phyloP scores from a whole-genome alignment of 495 filamentous ascomycete species.

The Xylaria palmicola region DNA sequence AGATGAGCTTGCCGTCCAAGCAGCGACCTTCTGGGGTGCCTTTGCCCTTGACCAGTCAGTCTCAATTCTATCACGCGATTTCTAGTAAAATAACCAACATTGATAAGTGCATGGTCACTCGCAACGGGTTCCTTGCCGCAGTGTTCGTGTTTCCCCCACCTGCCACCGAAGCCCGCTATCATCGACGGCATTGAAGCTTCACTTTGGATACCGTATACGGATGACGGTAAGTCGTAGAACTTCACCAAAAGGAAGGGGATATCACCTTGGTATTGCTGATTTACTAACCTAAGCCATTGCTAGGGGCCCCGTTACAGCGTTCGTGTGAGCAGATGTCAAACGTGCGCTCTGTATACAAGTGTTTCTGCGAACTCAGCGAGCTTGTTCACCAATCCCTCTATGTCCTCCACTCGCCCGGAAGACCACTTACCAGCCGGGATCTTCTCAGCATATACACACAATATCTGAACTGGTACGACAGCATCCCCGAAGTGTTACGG shows the following conservation, averaged over 20 bases:
- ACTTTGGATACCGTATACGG: slow-evolving; percentile 59
- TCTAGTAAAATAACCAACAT: slow-evolving; percentile 25
- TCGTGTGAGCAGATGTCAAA: slow-evolving; percentile 54
- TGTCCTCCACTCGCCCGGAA: slow-evolving; percentile 60
- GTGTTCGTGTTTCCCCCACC: slow-evolving; percentile 55
- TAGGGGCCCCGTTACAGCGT: slow-evolving; percentile 46
- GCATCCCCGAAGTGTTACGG: slow-evolving; percentile 56
- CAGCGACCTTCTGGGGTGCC: slow-evolving; percentile 70
- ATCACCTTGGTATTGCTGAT: not conserved
- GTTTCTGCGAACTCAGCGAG: slow-evolving; percentile 65
- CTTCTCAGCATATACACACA: slow-evolving; percentile 57
- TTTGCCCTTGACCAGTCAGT: slow-evolving; percentile 69
- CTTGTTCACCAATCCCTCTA: slow-evolving; percentile 65
- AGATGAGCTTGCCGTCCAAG: slow-evolving; percentile 60
- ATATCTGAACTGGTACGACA: slow-evolving; percentile 62
- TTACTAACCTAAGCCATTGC: slow-evolving; percentile 13
- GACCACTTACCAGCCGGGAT: slow-evolving; percentile 56
- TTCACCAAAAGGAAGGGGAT: not conserved
- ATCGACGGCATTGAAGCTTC: slow-evolving; percentile 54
- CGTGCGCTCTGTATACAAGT: slow-evolving; percentile 57
- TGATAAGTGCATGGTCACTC: slow-evolving; percentile 59
- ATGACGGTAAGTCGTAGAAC: slow-evolving; percentile 44
- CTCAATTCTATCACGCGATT: not conserved
- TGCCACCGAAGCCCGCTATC: slow-evolving; percentile 57
- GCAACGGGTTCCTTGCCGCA: slow-evolving; percentile 63